A percentile compares a stretch with the other conserved stretches of the same genome.
Evolutionary conservation across 768 basidiomycete genomes (phyloP).

Genomic region (Boletus rubroflammeus): DNA sequence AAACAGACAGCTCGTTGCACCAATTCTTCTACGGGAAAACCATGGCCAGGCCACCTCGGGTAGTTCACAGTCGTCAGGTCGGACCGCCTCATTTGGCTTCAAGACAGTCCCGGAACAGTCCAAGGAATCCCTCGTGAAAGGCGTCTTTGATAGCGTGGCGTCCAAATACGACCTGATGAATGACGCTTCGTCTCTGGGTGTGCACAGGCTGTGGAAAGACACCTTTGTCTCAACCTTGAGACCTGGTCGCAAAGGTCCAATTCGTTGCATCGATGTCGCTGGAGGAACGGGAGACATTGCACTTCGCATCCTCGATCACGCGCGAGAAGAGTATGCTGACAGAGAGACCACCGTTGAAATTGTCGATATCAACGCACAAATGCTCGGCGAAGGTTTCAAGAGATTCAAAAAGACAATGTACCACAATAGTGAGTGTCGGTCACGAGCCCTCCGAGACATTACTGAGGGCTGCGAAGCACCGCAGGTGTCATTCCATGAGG

Average conservation of each 20-base stretch:
- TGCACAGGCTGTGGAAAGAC: slow-evolving; percentile 98
- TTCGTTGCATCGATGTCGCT: slow-evolving; percentile 90
- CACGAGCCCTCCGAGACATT: not conserved
- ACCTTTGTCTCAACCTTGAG: slow-evolving; percentile 70
- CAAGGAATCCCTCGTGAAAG: slow-evolving; percentile 89
- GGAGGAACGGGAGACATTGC: slow-evolving; percentile 99
- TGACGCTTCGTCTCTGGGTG: slow-evolving; percentile 95
- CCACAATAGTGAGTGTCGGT: slow-evolving; percentile 72
- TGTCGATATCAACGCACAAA: slow-evolving; percentile 92
- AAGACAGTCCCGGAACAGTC: slow-evolving; percentile 77
- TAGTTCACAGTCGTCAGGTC: slow-evolving; percentile 20
- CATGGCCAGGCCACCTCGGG: slow-evolving; percentile 16
- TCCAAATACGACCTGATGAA: slow-evolving; percentile 98
- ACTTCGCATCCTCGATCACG: slow-evolving; percentile 86
- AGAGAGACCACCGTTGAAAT: slow-evolving; percentile 86
- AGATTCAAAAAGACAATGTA: slow-evolving; percentile 98
- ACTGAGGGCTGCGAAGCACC: slow-evolving; percentile 53
- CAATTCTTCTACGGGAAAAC: slow-evolving; percentile 18
- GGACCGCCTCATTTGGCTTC: slow-evolving; percentile 90
- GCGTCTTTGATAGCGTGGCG: slow-evolving; percentile 94
- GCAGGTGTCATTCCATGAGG: slow-evolving; percentile 89
- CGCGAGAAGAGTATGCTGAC: slow-evolving; percentile 84
- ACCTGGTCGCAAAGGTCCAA: slow-evolving; percentile 70
- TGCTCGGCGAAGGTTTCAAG: slow-evolving; percentile 88
- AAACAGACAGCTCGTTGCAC: slow-evolving; percentile 7